Evolutionary conservation across 1,139 yeast species (phyloP), one percentile per base, ranked within the genome.

Genomic region (Suhomyces coccinellae): DNA sequence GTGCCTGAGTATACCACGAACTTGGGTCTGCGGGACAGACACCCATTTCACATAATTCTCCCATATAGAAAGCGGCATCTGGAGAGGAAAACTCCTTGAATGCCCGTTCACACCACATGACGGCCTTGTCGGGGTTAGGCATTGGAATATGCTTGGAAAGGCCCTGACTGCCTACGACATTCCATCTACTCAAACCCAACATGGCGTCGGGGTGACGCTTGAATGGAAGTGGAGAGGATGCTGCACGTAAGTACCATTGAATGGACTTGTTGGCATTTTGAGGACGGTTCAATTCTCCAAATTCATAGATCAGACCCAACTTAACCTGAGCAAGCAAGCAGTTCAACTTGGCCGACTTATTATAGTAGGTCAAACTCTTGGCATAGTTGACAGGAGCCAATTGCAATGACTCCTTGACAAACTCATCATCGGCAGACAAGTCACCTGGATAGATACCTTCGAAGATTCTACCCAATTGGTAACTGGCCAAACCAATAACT

Each of bases 141-240:
- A 73, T 69, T 36, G 95, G 77, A 26, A 89, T 66, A 45, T 70
- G 67, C 50, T 67, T 70, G 45, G 69, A 65, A 22, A 53, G 70
- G 0, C 86, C 88, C 11, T 80, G 77, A 4, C 87, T 82, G 2
- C 98, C 98, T 0, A 88, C 82, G 52, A 93, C 72, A 59, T 86
- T 87, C 98, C 99, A 93, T 38, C 97, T 91, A 49, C 90, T 81
- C 46, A 93, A 73, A 0, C 97, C 96, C 58, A 91, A 72, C 75
- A 91, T 91, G 7, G 96, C 93, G 57, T 88, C 88, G 0, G 95
- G 83, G 58, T 89, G 93, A 37, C 91, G 87, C 45, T 75, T 76
- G 52, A 77, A 71, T 22, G 67, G 61, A 33, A 73, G 58, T 13
- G 75, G 74, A n/a, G 75, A 69, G 13, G 68, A 75, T 0, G 95